phyloP scores from a whole-genome alignment of 225 moss, liverwort and hornwort species.

The Takakia lepidozioides region DNA sequence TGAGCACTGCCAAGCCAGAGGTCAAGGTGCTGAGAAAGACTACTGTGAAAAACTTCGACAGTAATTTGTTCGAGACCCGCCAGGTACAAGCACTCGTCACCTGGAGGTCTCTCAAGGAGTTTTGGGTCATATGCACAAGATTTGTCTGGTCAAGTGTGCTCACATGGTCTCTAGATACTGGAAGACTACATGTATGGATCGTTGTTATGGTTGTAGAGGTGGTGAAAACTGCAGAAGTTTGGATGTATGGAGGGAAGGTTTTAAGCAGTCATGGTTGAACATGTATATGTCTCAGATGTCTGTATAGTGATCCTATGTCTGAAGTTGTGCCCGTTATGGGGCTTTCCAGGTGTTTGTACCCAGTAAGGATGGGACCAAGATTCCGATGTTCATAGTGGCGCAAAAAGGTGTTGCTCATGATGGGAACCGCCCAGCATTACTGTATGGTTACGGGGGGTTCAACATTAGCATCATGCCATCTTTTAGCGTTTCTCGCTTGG shows the following conservation, averaged over 20 bases:
- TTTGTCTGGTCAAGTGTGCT: too few species aligned
- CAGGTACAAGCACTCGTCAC: too few species aligned
- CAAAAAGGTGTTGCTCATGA: slow-evolving; percentile 17
- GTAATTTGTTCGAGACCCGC: slow-evolving; percentile 23
- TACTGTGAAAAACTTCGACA: slow-evolving; percentile 19
- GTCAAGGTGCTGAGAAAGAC: slow-evolving; percentile 27
- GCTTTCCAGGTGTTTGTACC: slow-evolving; percentile 42
- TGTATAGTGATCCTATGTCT: background rate
- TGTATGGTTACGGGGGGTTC: slow-evolving; percentile 42
- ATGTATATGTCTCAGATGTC: too few species aligned
- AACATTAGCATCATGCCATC: slow-evolving; percentile 40
- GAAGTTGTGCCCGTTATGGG: background rate
- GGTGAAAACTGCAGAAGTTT: too few species aligned
- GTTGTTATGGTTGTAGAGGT: too few species aligned
- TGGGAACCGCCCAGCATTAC: slow-evolving; percentile 26
- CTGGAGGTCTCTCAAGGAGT: too few species aligned
- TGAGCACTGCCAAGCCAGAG: slow-evolving; percentile 7
- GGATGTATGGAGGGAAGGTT: too few species aligned
- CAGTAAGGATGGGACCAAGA: slow-evolving; percentile 37
- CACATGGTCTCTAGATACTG: too few species aligned
- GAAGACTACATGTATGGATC: too few species aligned
- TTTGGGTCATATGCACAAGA: too few species aligned
- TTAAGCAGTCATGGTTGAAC: too few species aligned
- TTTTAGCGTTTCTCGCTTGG: slow-evolving; percentile 31
- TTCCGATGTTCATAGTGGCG: slow-evolving; percentile 36